Base-by-base conservation (phyloP, 768 basidiomycete genomes). In the Lentinula boryana region DNA sequence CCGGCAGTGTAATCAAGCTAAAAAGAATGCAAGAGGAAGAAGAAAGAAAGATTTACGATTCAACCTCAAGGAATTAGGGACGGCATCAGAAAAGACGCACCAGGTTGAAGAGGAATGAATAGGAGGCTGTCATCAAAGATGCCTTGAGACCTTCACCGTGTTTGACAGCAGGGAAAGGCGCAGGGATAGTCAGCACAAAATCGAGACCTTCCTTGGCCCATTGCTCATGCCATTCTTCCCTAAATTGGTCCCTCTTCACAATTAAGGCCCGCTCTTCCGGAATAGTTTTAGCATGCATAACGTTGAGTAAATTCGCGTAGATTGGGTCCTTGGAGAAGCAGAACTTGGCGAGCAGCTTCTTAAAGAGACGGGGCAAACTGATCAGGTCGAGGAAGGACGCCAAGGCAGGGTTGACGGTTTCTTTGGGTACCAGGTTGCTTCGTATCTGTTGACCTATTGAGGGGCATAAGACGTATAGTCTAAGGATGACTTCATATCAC, bases 31-130 rank as follows among this genome's bases (percentile, higher is more conserved):
- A 48, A n/a, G 21, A 48, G 64, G 36, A 10, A 38, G 13, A 38
- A 38, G 36, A 13, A 10, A 13, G 36, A 13, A 33, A 21, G 35
- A 54, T 36, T 54, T 54, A 54, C 16, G 8, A 35, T 54, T 40
- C n/a, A 38, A 21, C 33, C 15, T 54, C 53, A 54, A 54, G 32
- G 16, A 52, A 15, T 12, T 60, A 61, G 44, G 40, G 18, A 54
- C 7, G 57, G 57, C 41, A 43, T 6, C 31, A 60, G 58, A 32
- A 44, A 40, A 27, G 10, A 75, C 84, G 48, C 48, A 87, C 87
- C 66, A 89, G 64, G 62, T 86, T 90, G 72, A 86, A 91, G 35
- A 90, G 65, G 66, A 84, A 83, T 0, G 86, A 84, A 67, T 87
- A 88, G 6, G 81, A 82, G 7, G 83, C 82, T 48, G 84, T 82